Percentiles rank a stretch among this genome's conserved stretches.
These are phyloP conservation scores for Solanum sparsipilum DNA, from an alignment of 257 asterid genomes.

Conservation along the genomic window DNA sequence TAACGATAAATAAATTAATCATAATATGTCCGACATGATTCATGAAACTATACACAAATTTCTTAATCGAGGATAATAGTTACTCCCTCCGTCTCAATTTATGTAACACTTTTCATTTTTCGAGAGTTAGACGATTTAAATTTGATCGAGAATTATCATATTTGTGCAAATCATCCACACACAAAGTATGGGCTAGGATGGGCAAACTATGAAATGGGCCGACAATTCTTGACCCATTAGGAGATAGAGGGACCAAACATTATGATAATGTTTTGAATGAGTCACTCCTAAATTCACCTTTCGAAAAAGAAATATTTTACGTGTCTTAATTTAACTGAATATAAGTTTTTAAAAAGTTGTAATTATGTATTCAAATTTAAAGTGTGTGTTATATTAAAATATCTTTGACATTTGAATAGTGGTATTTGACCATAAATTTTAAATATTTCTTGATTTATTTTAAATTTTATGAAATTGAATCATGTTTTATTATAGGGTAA, in stretches of 20 bases:
- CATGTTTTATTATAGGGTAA: no score
- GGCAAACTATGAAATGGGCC: not conserved
- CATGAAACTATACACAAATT: not conserved
- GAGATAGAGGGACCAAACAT: not conserved
- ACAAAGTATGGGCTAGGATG: not conserved
- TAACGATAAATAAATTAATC: not conserved
- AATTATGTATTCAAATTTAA: rapidly evolving
- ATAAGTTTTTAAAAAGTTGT: not conserved
- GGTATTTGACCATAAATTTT: not conserved
- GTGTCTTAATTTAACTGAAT: not conserved
- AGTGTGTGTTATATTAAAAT: no score
- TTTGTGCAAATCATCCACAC: not conserved
- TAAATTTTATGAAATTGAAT: no score
- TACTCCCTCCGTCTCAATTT: rapidly evolving
- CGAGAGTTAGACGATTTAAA: rapidly evolving
- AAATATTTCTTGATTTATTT: no score
- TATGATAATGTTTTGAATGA: not conserved
- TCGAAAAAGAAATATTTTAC: not conserved
- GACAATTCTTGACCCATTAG: not conserved
- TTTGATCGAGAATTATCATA: not conserved
- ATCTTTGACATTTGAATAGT: no score
- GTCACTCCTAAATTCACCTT: not conserved
- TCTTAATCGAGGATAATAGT: rapidly evolving
- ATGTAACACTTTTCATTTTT: no score
- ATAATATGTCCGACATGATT: not conserved